phyloP scores from a whole-genome alignment of 345 rosid species.

The Lenwebbia sp. region DNA sequence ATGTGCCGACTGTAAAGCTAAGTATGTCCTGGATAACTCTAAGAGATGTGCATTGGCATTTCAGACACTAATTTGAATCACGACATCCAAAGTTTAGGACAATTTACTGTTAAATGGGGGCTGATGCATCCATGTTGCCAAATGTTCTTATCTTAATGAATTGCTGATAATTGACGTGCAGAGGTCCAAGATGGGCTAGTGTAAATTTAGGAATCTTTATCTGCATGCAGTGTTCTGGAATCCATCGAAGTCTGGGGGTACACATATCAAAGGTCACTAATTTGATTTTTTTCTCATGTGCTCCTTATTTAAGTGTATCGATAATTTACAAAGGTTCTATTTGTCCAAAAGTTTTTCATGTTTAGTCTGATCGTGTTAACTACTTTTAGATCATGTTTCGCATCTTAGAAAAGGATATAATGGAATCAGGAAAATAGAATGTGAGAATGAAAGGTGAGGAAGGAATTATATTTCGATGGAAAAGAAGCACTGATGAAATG shows the following conservation, averaged over 20 bases:
- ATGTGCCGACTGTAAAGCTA: slow-evolving; percentile 96
- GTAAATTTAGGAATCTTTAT: slow-evolving; percentile 96
- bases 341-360: not conserved
- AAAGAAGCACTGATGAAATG: not conserved
- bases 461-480: not conserved
- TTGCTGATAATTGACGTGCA: slow-evolving; percentile 6
- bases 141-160: not conserved
- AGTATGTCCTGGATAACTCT: slow-evolving; percentile 38
- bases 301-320: not conserved
- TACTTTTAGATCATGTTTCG: not conserved
- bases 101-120: not conserved
- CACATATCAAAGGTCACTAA: slow-evolving; percentile 86
- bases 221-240: slow-evolving; percentile 98
- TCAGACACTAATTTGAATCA: not conserved
- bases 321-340: not conserved
- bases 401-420: not conserved
- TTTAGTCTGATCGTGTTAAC: not conserved
- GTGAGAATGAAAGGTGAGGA: not conserved
- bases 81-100: not conserved
- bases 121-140: not conserved
- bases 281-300: not conserved
- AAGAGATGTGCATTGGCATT: not conserved
- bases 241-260: slow-evolving; percentile 97
- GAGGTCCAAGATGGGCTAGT: slow-evolving; percentile 99
- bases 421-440: not conserved